phyloP scores from a whole-genome alignment of 1,284 basidiomycete genomes.

The Cryptococcus floricola region DNA sequence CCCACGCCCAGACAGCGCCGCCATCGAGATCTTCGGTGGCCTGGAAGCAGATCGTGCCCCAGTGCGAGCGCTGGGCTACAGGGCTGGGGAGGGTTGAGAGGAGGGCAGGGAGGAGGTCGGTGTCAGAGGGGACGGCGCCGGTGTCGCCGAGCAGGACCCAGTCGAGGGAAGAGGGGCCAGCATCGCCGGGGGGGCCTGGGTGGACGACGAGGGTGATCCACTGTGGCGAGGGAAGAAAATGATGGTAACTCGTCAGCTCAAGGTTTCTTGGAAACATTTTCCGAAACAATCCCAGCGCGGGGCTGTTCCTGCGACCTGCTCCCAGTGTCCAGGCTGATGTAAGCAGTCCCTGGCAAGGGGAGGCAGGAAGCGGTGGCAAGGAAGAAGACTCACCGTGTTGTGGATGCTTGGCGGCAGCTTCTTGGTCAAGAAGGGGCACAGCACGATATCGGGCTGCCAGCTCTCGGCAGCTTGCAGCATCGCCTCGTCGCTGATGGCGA shows the following conservation, averaged over 20 bases:
- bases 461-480: constrained; percentile 49
- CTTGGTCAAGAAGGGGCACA: constrained; percentile 52
- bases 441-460: constrained; percentile 47
- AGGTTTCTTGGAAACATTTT: not conserved
- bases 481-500: constrained; percentile 45
- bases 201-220: constrained; percentile 53
- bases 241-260: not conserved
- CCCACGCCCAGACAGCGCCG: constrained; percentile 53
- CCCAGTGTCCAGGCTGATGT: too few species aligned
- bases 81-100: constrained; percentile 19
- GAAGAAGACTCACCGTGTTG: constrained; percentile 34
- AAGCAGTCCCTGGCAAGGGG: too few species aligned
- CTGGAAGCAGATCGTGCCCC: constrained; percentile 52
- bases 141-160: constrained; percentile 51
- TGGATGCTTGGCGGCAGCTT: constrained; percentile 49
- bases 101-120: constrained; percentile 39
- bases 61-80: constrained; percentile 40
- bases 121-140: constrained; percentile 37
- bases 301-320: too few species aligned
- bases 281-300: too few species aligned
- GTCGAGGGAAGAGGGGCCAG: constrained; percentile 52
- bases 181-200: constrained; percentile 53
- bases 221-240: constrained; percentile 10
- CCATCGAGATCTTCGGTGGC: constrained; percentile 51
- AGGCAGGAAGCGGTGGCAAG: too few species aligned